These are phyloP conservation scores for Orobanche coerulescens DNA, from an alignment of 257 asterid species.

Conservation along the genomic window DNA sequence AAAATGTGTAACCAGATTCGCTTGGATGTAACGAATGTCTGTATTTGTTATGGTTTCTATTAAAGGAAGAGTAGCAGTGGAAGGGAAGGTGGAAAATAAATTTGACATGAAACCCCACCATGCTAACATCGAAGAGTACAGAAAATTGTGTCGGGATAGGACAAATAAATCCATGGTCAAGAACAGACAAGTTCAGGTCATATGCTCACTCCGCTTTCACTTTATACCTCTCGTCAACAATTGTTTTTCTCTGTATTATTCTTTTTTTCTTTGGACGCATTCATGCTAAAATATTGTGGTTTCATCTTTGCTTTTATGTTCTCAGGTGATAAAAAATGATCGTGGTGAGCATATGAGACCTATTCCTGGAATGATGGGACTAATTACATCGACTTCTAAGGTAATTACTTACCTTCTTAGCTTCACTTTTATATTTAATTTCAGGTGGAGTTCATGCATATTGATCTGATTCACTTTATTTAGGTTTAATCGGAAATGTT, in stretches of 20 bases:
- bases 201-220: neutral
- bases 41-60: neutral
- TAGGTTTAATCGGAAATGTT: too few relatives aligned
- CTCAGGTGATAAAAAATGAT: constrained; percentile 79
- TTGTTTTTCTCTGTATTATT: too few relatives aligned
- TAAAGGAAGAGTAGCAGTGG: constrained; percentile 42
- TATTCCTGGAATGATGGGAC: constrained; percentile 82
- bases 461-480: neutral
- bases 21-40: constrained; percentile 1
- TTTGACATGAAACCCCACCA: constrained; percentile 92
- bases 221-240: neutral
- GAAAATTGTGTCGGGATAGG: constrained; percentile 89
- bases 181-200: constrained; percentile 83
- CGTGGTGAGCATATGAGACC: constrained; percentile 94
- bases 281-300: neutral
- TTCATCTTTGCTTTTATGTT: constrained; percentile 12
- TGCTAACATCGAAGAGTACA: constrained; percentile 49
- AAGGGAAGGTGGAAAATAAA: constrained; percentile 91
- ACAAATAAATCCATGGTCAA: constrained; percentile 84
- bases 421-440: neutral
- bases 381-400: constrained; percentile 66
- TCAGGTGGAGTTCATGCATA: neutral
- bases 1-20: neutral
- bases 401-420: constrained; percentile 27
- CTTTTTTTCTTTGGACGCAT: neutral